Evolutionary conservation across 192 early-diverging fungal species (phyloP).

Genomic region (Radiomyces spectabilis): DNA sequence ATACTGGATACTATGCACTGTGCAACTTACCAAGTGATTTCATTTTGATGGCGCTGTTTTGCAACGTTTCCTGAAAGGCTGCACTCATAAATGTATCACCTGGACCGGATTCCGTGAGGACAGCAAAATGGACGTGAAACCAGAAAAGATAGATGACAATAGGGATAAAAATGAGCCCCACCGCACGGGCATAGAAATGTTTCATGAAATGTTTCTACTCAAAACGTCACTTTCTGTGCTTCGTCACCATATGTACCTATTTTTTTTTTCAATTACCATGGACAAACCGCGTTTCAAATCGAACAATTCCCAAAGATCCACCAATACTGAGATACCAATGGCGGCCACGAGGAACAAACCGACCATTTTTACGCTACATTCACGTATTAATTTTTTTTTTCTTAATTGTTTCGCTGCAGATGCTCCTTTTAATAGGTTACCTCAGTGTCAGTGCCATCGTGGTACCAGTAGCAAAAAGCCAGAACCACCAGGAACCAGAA

Average conservation of each 20-base stretch:
- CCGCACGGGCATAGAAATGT: slow-evolving; percentile 78
- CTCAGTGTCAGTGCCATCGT: neutral
- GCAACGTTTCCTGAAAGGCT: slow-evolving; percentile 77
- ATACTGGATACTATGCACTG: too few species aligned
- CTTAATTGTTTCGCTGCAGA: neutral
- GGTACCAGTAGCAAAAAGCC: neutral
- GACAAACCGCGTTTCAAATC: slow-evolving; percentile 59
- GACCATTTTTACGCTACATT: slow-evolving; percentile 86
- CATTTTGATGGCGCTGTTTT: neutral
- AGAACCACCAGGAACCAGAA: neutral
- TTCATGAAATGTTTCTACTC: slow-evolving; percentile 5
- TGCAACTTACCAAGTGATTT: neutral
- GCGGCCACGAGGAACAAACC: slow-evolving; percentile 85
- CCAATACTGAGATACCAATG: slow-evolving; percentile 76
- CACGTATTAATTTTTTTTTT: slow-evolving; percentile 44
- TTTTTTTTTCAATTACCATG: slow-evolving; percentile 4
- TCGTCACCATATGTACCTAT: neutral
- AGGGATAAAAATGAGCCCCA: slow-evolving; percentile 82
- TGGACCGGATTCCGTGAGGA: slow-evolving; percentile 71
- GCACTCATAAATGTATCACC: slow-evolving; percentile 91
- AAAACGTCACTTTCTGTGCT: neutral
- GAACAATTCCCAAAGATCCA: slow-evolving; percentile 82
- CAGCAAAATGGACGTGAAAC: slow-evolving; percentile 86
- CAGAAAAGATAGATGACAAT: slow-evolving; percentile 69
- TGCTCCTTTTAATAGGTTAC: neutral